Conservation (phyloP, 805 yeast genomes). For the Kluyveromyces starmeri region DNA sequence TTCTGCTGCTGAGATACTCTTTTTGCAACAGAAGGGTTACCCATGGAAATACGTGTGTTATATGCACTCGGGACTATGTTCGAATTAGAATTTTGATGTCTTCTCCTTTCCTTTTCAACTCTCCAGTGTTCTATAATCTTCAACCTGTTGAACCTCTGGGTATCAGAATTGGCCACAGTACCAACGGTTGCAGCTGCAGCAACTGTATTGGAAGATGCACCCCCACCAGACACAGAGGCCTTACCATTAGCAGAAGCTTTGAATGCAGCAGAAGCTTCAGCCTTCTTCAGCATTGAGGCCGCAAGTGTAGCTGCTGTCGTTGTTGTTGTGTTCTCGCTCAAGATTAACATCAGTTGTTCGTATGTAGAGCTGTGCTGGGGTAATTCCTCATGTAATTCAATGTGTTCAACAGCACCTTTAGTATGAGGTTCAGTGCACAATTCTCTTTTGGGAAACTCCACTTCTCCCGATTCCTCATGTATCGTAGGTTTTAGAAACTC, state of each 20-base stretch:
- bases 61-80: slow-evolving; percentile 22
- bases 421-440: slow-evolving; percentile 31
- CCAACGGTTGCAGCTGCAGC: slow-evolving; percentile 32
- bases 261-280: slow-evolving; percentile 16
- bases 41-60: slow-evolving; percentile 28
- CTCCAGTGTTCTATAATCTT: slow-evolving; percentile 84
- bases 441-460: slow-evolving; percentile 33
- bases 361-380: slow-evolving; percentile 76
- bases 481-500: slow-evolving; percentile 38
- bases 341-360: slow-evolving; percentile 78
- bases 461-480: slow-evolving; percentile 27
- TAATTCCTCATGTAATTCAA: slow-evolving; percentile 55
- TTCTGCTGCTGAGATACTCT: slow-evolving; percentile 22
- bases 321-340: slow-evolving; percentile 40
- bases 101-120: slow-evolving; percentile 49
- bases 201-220: slow-evolving; percentile 7
- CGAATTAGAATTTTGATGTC: slow-evolving; percentile 33
- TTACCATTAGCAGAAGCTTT: slow-evolving; percentile 10
- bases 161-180: slow-evolving; percentile 25
- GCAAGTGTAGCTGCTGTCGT: slow-evolving; percentile 34
- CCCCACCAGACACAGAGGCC: slow-evolving; percentile 7
- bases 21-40: slow-evolving; percentile 21
- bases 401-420: slow-evolving; percentile 35
- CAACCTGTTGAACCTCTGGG: slow-evolving; percentile 70
- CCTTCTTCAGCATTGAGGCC: slow-evolving; percentile 25